phyloP scores from a whole-genome alignment of 2,329 filamentous ascomycete genomes.

The Sphaerulina populicola region DNA sequence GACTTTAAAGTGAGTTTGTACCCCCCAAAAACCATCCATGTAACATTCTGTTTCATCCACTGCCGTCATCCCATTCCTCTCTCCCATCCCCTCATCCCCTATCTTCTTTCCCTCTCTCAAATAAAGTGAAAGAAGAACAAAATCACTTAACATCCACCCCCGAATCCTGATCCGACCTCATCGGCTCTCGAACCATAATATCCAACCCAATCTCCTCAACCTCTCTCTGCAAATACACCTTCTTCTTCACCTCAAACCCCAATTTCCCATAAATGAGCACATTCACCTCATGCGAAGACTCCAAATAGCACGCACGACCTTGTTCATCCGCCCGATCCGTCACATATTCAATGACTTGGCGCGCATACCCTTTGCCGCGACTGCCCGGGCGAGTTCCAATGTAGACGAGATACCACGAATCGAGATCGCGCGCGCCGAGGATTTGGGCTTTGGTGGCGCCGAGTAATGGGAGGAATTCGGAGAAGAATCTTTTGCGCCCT shows the following conservation, averaged over 20 bases:
- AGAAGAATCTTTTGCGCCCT: constrained; percentile 65
- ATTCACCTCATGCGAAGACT: constrained; percentile 64
- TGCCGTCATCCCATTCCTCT: background rate
- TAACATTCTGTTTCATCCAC: constrained; percentile 19
- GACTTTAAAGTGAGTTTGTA: too few species aligned
- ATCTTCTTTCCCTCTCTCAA: too few species aligned
- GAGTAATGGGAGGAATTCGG: constrained; percentile 66
- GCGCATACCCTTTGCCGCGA: constrained; percentile 64
- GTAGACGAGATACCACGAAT: constrained; percentile 77
- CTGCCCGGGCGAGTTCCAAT: constrained; percentile 65
- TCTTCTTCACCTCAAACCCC: constrained; percentile 62
- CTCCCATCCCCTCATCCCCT: background rate
- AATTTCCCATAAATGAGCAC: constrained; percentile 65
- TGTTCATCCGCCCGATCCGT: constrained; percentile 60
- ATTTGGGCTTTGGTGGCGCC: constrained; percentile 63
- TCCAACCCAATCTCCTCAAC: constrained; percentile 60
- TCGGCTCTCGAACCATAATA: constrained; percentile 73
- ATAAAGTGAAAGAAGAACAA: too few species aligned
- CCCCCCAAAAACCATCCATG: background rate
- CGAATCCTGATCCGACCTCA: constrained; percentile 18
- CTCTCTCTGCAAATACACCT: too few species aligned
- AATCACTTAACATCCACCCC: constrained; percentile 17
- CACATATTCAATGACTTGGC: constrained; percentile 62
- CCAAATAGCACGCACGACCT: constrained; percentile 63
- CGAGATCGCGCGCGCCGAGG: constrained; percentile 57